phyloP scores from a whole-genome alignment of 1,139 yeast genomes.

The Suhomyces choctaworum region DNA sequence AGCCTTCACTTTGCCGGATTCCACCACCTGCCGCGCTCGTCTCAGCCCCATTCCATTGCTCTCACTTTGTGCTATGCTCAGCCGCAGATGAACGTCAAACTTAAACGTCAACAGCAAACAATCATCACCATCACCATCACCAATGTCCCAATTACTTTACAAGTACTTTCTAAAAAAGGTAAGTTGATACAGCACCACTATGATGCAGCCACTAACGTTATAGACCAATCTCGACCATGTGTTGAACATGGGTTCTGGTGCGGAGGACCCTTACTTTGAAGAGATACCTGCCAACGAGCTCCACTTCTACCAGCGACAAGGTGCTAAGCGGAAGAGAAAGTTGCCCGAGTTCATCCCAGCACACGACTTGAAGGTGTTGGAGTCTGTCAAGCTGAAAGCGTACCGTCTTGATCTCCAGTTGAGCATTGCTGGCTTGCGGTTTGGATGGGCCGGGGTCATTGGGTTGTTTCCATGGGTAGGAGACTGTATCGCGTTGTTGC shows the following conservation, averaged over 20 bases:
- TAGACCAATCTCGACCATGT: constrained; percentile 41
- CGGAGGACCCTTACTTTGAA: constrained; percentile 49
- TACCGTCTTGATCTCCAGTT: constrained; percentile 66
- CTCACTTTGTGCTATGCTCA: constrained; percentile 3
- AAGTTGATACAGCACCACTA: constrained; percentile 18
- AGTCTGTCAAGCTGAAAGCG: constrained; percentile 58
- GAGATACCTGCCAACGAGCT: constrained; percentile 49
- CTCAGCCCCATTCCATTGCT: too few relatives aligned
- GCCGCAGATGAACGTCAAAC: constrained; percentile 2
- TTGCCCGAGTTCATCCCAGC: constrained; percentile 58
- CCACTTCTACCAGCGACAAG: constrained; percentile 47
- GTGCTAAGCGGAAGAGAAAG: constrained; percentile 47
- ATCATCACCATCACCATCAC: constrained; percentile 10
- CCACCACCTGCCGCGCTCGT: too few relatives aligned
- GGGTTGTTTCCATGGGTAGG: constrained; percentile 72
- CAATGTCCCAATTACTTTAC: constrained; percentile 31
- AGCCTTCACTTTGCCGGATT: too few relatives aligned
- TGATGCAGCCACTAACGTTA: constrained; percentile 12
- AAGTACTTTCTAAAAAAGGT: constrained; percentile 42
- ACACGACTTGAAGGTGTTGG: constrained; percentile 53
- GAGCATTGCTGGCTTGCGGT: constrained; percentile 59
- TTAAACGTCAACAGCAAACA: constrained; percentile 1
- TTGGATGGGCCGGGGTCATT: constrained; percentile 74
- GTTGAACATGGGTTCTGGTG: constrained; percentile 30
- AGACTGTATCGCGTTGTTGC: constrained; percentile 48